Conservation (phyloP, 148 eudicot genomes). For the Rhododendron molle region DNA sequence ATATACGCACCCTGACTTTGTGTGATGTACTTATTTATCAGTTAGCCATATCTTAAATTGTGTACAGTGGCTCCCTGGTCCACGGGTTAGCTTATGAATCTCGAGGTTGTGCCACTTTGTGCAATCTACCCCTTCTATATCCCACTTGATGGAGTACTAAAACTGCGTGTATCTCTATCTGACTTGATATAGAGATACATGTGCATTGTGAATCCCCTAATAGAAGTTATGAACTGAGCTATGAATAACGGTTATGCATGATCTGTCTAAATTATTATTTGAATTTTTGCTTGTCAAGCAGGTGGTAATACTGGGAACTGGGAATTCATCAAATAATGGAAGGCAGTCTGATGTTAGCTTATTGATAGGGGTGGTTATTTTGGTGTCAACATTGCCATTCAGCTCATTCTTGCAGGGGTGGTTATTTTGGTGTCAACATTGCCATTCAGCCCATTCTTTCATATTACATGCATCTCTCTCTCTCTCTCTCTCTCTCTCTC, state of each 20-base stretch:
- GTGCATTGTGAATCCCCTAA: not conserved
- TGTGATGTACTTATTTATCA: too few relatives aligned
- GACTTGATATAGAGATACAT: not conserved
- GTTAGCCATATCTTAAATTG: too few relatives aligned
- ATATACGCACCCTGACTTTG: too few relatives aligned
- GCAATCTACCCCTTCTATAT: not conserved
- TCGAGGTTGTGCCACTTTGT: too few relatives aligned
- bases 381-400: not conserved
- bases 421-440: not conserved
- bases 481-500: too few relatives aligned
- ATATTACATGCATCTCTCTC: not conserved
- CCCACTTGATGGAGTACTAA: not conserved
- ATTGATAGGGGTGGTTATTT: not conserved
- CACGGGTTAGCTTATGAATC: too few relatives aligned
- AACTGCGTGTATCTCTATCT: not conserved
- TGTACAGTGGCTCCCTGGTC: too few relatives aligned
- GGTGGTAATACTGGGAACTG: not conserved
- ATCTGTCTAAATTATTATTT: not conserved
- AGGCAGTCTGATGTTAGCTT: not conserved
- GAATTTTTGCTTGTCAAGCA: not conserved
- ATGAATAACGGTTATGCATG: not conserved
- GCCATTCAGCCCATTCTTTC: not conserved
- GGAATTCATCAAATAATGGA: not conserved
- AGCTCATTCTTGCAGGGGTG: too few relatives aligned
- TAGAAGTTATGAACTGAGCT: too few relatives aligned